Evolutionary conservation across 2,329 filamentous ascomycete species (phyloP), one percentile per base, ranked within the genome.

Genomic region (Botrytis pseudocinerea): DNA sequence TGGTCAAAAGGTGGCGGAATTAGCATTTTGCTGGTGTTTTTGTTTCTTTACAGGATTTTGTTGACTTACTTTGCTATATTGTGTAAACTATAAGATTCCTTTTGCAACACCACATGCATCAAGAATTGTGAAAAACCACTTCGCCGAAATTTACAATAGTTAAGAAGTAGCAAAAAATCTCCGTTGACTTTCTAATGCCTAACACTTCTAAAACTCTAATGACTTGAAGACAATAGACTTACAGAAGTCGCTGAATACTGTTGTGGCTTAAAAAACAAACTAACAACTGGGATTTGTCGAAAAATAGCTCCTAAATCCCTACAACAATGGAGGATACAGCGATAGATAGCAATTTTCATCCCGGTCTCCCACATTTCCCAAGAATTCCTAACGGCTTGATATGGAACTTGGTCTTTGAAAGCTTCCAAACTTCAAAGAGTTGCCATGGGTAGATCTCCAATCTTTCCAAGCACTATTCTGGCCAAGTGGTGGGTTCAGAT

Each of bases 21-120:
- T 6, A 16, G 14, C 35, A 16, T 14, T 14, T 25, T 60, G 2
- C 6, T 38, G 7, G 59, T 61, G 35, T 61, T 61, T 3, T 6
- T 7, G 2, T 40, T 40, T 16, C 1, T 1, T 1, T 2, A 8
- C 7, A n/a, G 59, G 18, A 9, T 6, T 40, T n/a, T 14, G 22
- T 40, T 40, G 7, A 5, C 9, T 40, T 2, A 18, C 9, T 61
- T 9, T 9, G 1, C 35, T 38, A 12, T 8, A 3, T 14, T 2
- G 25, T 16, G 14, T 40, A n/a, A 8, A 40, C 0, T 4, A 16
- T 2, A 14, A 12, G 38, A 60, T 60, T 20, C 38, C 20, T 12
- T 6, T 22, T 60, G 32, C 0, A 25, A 14, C 25, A 7, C 1
- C 20, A 38, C 20, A 38, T 18, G 1, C 35, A 3, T 22, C 0